phyloP scores from a whole-genome alignment of 371 early-diverging fungal species.

The Mucor irregularis region DNA sequence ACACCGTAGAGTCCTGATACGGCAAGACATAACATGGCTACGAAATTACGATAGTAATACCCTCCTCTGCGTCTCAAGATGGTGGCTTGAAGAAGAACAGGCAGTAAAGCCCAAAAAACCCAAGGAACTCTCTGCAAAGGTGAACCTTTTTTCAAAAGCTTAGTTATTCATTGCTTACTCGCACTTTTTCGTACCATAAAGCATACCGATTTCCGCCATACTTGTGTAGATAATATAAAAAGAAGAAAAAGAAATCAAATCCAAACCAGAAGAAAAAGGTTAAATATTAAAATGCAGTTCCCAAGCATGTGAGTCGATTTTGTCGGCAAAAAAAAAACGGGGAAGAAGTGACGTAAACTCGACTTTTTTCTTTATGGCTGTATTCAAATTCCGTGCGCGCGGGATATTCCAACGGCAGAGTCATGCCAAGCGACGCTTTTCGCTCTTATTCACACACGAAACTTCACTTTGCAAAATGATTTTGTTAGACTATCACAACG shows the following conservation, averaged over 20 bases:
- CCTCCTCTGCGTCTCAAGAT: conserved; percentile 37
- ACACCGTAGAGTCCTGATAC: conserved; percentile 45
- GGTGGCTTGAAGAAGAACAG: conserved; percentile 20
- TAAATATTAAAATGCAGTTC: neutral
- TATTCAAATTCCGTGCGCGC: too few relatives aligned
- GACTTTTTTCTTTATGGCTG: too few relatives aligned
- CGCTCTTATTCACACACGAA: neutral
- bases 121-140: neutral
- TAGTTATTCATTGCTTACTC: neutral
- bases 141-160: neutral
- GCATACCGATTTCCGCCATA: conserved; percentile 14
- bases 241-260: neutral
- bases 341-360: conserved; percentile 1
- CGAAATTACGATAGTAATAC: conserved; percentile 28
- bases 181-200: neutral
- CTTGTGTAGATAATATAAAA: neutral
- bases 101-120: neutral
- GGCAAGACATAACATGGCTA: conserved; percentile 27
- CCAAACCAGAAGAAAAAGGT: neutral
- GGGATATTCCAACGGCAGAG: too few relatives aligned
- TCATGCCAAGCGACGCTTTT: neutral
- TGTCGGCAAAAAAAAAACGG: too few relatives aligned
- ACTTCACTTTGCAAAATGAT: conserved; percentile 52
- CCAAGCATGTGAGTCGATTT: too few relatives aligned
- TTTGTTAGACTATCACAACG: conserved; percentile 70